Conservation (phyloP, 2,329 filamentous ascomycete genomes). For the Trichoderma simmonsii region DNA sequence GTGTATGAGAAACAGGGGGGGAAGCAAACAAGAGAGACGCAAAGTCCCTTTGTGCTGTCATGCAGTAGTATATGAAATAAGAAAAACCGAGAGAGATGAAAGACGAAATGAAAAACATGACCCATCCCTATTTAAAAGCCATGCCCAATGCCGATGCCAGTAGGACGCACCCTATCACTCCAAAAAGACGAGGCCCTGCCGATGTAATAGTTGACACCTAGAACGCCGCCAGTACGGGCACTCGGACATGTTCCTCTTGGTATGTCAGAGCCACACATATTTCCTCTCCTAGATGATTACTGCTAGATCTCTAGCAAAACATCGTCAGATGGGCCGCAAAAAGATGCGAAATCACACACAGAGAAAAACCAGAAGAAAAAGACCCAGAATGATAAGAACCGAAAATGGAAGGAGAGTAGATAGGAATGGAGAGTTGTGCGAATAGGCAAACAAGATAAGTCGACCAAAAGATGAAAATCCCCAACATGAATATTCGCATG, state of each 20-base stretch:
- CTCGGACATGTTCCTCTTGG: background rate
- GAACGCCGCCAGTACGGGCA: constrained; percentile 16
- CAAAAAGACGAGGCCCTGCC: constrained; percentile 16
- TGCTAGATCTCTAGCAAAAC: constrained; percentile 8
- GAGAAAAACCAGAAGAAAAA: background rate
- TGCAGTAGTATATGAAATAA: constrained; percentile 20
- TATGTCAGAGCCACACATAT: background rate
- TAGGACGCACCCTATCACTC: constrained; percentile 11
- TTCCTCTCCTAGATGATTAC: constrained; percentile 4
- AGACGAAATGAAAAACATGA: constrained; percentile 18
- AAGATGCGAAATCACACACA: background rate
- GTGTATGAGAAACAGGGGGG: background rate
- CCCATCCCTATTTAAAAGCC: constrained; percentile 21
- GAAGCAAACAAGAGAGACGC: background rate
- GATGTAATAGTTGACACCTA: constrained; percentile 16
- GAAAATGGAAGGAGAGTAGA: background rate
- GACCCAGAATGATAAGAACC: background rate
- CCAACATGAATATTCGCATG: background rate
- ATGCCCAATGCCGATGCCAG: constrained; percentile 18
- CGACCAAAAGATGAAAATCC: constrained; percentile 3
- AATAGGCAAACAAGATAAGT: background rate
- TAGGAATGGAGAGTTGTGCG: background rate
- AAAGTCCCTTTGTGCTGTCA: constrained; percentile 24
- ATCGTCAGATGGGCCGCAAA: background rate
- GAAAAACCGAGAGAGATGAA: constrained; percentile 22